A percentile compares a stretch with the other conserved stretches of the same genome.
Evolutionary conservation across 2,329 filamentous ascomycete species (phyloP).

Genomic region (Samsoniella hepiali): DNA sequence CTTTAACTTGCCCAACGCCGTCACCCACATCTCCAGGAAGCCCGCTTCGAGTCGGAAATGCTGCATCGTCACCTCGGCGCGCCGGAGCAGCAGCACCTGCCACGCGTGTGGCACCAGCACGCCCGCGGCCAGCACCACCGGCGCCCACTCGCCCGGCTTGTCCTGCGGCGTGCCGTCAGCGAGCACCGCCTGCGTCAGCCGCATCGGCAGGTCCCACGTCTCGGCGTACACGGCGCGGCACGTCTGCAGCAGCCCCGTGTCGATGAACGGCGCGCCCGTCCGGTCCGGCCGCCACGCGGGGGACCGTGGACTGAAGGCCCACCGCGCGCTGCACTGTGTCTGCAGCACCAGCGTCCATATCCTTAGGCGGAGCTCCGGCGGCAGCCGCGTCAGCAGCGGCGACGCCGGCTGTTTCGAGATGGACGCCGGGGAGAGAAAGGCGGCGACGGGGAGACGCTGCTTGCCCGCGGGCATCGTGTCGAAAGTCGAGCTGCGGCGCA

Average conservation of each 20-base stretch:
- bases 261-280: constrained; percentile 11
- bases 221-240: constrained; percentile 12
- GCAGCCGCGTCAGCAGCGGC: neutral
- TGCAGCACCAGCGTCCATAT: constrained; percentile 7
- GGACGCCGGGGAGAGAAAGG: neutral
- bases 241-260: constrained; percentile 14
- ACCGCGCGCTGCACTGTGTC: constrained; percentile 10
- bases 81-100: constrained; percentile 15
- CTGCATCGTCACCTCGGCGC: constrained; percentile 12
- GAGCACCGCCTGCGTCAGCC: constrained; percentile 4
- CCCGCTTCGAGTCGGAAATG: constrained; percentile 12
- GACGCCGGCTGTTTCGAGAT: neutral
- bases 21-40: constrained; percentile 11
- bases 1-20: constrained; percentile 11
- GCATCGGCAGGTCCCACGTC: constrained; percentile 16
- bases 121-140: constrained; percentile 9
- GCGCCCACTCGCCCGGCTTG: constrained; percentile 14
- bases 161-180: constrained; percentile 11
- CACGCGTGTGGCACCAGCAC: constrained; percentile 17
- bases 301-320: neutral
- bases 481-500: constrained; percentile 15
- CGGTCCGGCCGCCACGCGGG: constrained; percentile 15
- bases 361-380: constrained; percentile 2
- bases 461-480: constrained; percentile 14
- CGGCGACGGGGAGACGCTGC: constrained; percentile 12